Percentiles rank a stretch among this genome's conserved stretches.
phyloP scores from a whole-genome alignment of 305 asterid genomes.

The Solanum aculeatissimum region DNA sequence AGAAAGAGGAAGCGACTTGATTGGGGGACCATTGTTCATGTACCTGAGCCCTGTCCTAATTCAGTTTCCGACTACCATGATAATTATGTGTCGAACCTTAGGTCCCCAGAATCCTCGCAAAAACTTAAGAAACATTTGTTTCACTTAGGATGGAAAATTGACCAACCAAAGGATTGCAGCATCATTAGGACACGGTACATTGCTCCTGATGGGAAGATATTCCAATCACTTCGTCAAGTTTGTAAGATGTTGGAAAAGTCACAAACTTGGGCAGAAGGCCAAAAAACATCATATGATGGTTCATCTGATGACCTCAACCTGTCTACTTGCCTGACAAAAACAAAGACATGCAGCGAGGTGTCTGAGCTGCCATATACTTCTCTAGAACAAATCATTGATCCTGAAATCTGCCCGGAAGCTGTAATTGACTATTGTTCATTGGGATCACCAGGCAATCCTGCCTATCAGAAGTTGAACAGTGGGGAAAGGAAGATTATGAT shows the following conservation, averaged over 20 bases:
- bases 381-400: constrained; percentile 11
- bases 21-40: constrained; percentile 40
- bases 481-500: not conserved
- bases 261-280: not conserved
- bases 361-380: constrained; percentile 6
- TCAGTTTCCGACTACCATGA: constrained; percentile 22
- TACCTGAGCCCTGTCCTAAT: constrained; percentile 36
- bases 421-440: constrained; percentile 28
- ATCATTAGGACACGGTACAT: constrained; percentile 26
- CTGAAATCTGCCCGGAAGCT: constrained; percentile 48
- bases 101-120: not conserved
- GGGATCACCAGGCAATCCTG: not conserved
- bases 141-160: constrained; percentile 58
- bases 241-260: constrained; percentile 18
- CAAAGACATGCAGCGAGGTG: constrained; percentile 12
- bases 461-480: not conserved
- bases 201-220: constrained; percentile 34
- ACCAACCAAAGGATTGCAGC: constrained; percentile 6
- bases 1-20: not conserved
- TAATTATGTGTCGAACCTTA: not conserved
- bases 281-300: constrained; percentile 7
- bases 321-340: constrained; percentile 12
- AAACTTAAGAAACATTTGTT: constrained; percentile 46
- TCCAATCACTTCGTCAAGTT: constrained; percentile 26
- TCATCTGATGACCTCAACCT: constrained; percentile 3